Base-by-base conservation (phyloP, 176 grass and related monocot species). In the Tillandsia leiboldiana region DNA sequence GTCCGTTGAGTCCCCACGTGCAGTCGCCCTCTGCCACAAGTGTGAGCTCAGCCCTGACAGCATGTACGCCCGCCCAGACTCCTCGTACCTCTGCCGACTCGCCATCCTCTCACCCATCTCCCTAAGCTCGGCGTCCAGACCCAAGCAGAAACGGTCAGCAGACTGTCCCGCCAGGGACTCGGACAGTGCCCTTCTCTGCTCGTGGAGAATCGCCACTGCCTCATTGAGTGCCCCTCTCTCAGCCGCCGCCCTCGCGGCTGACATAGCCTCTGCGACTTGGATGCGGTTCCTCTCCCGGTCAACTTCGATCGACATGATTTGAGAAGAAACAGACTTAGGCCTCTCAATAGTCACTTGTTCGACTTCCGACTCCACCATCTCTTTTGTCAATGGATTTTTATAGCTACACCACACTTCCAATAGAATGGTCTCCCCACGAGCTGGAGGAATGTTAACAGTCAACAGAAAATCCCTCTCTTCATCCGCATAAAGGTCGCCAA, bases 381-480 rank as follows among this genome's bases (percentile, higher is more conserved):
- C 84, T 49, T 83, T 87, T 66, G 56, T 83, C 42, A 96, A 88
- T 20, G 84, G 71, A 76, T 97, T 86, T 79, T 33, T 87, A 59
- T 97, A 92, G 7, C 79, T 69, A 83, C 83, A 87, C 72, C 77
- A 62, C 48, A 97, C 89, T 66, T 82, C 88, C 10, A 97, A 50
- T 12, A 87, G 70, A 24, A 83, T 63, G 15, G 70, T 87, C 59
- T 79, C 74, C 51, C 86, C 79, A 13, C 1, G 17, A 63, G 77
- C 80, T 72, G 69, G 57, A 3, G 94, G 89, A 51, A 92, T 64
- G 51, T 78, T 81, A 22, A 90, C 65, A 9, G 71, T 79, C 26
- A 97, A 51, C 68, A 97, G 81, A 49, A 97, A 83, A 51, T 97
- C 86, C 53, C 84, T 87, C 77, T 97, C 94, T 74, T 97, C 94